Evolutionary conservation across 345 rosid genomes (phyloP).

Genomic region (Citrus maxima): DNA sequence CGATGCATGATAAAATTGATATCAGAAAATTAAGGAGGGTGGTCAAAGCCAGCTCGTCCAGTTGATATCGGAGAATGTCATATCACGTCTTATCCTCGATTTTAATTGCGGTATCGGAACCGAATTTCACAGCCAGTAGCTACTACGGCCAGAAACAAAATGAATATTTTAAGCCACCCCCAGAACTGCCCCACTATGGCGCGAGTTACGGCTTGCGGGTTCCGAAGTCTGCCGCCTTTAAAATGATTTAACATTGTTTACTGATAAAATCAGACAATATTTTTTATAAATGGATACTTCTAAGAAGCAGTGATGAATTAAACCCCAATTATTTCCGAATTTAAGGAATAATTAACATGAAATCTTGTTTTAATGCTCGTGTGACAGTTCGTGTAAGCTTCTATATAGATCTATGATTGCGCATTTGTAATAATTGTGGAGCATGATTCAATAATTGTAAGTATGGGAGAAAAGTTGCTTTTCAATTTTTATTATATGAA

Average conservation of each 20-base stretch:
- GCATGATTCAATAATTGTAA: neutral
- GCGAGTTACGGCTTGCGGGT: neutral
- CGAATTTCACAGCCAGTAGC: neutral
- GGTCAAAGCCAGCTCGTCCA: too few species aligned
- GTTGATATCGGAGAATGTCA: too few species aligned
- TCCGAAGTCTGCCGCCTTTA: neutral
- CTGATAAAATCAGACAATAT: too few species aligned
- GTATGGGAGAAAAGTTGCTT: neutral
- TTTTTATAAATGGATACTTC: neutral
- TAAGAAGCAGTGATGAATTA: neutral
- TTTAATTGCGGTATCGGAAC: neutral
- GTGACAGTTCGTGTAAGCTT: neutral
- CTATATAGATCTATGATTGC: neutral
- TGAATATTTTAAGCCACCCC: slow-evolving; percentile 2
- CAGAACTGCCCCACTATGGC: slow-evolving; percentile 1
- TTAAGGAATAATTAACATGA: neutral
- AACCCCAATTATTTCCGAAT: neutral
- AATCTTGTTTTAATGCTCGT: neutral
- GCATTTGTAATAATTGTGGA: neutral
- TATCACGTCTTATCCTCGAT: too few species aligned
- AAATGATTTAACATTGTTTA: neutral
- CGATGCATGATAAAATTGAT: too few species aligned
- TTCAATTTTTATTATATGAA: too few species aligned
- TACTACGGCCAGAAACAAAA: neutral
- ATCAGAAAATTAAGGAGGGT: too few species aligned